Conservation (phyloP, 176 grass and related monocot genomes). For the Bromus sterilis region DNA sequence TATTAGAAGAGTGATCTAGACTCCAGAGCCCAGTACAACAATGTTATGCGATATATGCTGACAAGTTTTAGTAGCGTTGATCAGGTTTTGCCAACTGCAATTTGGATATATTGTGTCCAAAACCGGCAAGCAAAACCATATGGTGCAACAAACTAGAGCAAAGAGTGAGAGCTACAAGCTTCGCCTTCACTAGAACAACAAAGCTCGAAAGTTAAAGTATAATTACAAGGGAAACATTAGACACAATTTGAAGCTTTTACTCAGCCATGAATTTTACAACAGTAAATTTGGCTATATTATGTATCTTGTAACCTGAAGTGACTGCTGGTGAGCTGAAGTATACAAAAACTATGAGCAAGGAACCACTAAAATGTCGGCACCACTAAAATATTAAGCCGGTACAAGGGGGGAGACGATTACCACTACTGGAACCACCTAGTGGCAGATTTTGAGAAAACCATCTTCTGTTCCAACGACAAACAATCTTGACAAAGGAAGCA, state of each 20-base stretch:
- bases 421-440: conserved; percentile 38
- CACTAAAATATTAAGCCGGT: neutral
- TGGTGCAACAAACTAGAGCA: neutral
- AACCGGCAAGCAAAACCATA: neutral
- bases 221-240: neutral
- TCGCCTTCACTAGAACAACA: neutral
- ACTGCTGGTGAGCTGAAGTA: neutral
- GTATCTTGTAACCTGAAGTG: neutral
- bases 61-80: neutral
- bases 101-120: neutral
- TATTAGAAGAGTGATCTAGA: neutral
- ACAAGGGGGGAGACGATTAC: conserved; percentile 6
- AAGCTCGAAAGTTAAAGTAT: neutral
- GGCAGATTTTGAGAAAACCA: conserved; percentile 88
- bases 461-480: conserved; percentile 94
- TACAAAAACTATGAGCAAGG: neutral
- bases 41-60: neutral
- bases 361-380: neutral
- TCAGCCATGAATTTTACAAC: conserved; percentile 9
- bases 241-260: conserved; percentile 10
- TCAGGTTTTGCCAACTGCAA: neutral
- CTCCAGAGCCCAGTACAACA: neutral
- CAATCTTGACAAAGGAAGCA: conserved; percentile 89
- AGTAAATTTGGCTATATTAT: neutral
- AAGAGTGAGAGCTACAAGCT: neutral